These are phyloP conservation scores for Chlamydomonas sp. DNA, from an alignment of 139 green algal genomes.

Conservation along the genomic window DNA sequence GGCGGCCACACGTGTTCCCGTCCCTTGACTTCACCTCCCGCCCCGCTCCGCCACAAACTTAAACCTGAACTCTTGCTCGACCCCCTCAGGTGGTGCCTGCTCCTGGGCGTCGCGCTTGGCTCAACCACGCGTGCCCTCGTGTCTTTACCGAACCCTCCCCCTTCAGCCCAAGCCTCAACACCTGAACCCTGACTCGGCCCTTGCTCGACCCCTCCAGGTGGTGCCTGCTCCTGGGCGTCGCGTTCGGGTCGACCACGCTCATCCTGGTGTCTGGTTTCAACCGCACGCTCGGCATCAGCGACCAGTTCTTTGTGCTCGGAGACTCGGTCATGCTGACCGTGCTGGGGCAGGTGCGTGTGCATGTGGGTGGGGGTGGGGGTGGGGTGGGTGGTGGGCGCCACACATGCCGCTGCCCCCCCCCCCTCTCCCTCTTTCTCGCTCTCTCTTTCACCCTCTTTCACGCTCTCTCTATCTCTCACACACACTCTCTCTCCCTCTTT, in stretches of 20 bases:
- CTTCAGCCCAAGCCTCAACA: too few species aligned
- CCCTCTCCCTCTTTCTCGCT: background rate
- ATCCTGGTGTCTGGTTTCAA: slow-evolving; percentile 56
- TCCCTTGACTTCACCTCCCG: too few species aligned
- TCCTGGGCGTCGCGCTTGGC: background rate
- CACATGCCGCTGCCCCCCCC: background rate
- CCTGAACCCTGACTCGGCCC: background rate
- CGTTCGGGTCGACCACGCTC: slow-evolving; percentile 78
- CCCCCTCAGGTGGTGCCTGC: background rate
- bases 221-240: slow-evolving; percentile 61
- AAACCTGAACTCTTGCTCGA: too few species aligned
- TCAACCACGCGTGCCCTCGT: background rate
- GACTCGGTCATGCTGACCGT: slow-evolving; percentile 89
- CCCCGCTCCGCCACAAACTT: too few species aligned
- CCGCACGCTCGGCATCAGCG: slow-evolving; percentile 48
- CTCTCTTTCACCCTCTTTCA: background rate
- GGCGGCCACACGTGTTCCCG: too few species aligned
- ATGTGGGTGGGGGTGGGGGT: too few species aligned
- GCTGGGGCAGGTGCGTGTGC: slow-evolving; percentile 64
- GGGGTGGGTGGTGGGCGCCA: background rate
- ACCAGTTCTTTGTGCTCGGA: slow-evolving; percentile 87
- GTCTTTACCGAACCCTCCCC: too few species aligned
- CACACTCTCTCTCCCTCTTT: background rate
- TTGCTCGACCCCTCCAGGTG: slow-evolving; percentile 23
- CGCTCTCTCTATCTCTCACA: background rate